Base-by-base conservation (phyloP, 169 alveolate genomes). In the Eimeria acervulina region DNA sequence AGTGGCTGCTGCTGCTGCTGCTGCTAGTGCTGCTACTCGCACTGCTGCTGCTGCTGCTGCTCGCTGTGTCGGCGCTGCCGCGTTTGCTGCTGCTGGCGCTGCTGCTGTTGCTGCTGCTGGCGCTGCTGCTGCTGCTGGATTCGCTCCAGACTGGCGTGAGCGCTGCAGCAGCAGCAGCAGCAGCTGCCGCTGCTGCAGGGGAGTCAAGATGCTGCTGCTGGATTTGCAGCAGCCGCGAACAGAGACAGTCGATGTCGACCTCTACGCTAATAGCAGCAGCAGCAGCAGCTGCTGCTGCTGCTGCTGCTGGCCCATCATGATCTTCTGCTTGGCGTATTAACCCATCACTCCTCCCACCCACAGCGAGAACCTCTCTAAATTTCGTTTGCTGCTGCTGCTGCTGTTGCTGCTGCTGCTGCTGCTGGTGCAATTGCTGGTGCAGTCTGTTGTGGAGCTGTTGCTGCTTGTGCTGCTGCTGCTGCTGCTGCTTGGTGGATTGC, bases 121-220 rank as follows among this genome's bases (percentile, higher is more conserved):
- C 15, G 78, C 40, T 66, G 78, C 21, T 66, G 36, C 78, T 66
- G 78, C 78, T n/a, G 78, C 15, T 66, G 40, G 78, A 66, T 28
- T 66, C 78, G 78, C 21, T 66, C 78, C 78, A 66, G 5, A 66
- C 78, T n/a, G 78, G 78, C 7, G 78, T 66, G 36, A 66, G 55
- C 55, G 55, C 55, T 7, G 55, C 55, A 47, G 55, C 55, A 47
- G 55, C 55, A 47, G 55, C 55, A 66, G 78, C 78, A n/a, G 78
- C 78, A 7, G 78, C 78, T 66, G 78, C 78, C 21, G 78, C 78
- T 66, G 78, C 78, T 23, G 40, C 36, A n/a, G 78, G 40, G 78
- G 78, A 66, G 12, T 66, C 78, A 7, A 17, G 78, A 4, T 66
- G 78, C 78, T 66, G 78, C 78, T 66, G 78, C 78, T 66, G 78